phyloP scores from a whole-genome alignment of 768 basidiomycete species.

The Exidia glandulosa region DNA sequence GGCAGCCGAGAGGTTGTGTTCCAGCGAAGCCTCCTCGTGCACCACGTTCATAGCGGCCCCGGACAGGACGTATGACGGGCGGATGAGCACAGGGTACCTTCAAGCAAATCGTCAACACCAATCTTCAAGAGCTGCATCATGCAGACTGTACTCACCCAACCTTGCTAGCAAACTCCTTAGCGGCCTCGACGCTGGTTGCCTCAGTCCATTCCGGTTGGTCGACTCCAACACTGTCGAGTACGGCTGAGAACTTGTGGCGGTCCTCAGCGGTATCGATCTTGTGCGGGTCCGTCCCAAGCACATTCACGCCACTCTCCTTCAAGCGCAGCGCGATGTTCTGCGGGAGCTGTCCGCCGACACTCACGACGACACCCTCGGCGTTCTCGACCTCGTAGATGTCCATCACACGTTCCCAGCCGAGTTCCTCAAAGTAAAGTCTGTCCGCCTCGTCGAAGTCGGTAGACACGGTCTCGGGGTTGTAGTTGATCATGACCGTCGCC shows the following conservation, averaged over 20 bases:
- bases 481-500: slow-evolving; percentile 98
- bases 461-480: slow-evolving; percentile 98
- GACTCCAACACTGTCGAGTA: slow-evolving; percentile 88
- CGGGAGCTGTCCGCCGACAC: slow-evolving; percentile 94
- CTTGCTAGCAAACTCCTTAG: slow-evolving; percentile 80
- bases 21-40: slow-evolving; percentile 77
- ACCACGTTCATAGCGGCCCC: slow-evolving; percentile 99
- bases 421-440: slow-evolving; percentile 94
- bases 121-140: background rate
- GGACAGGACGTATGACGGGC: slow-evolving; percentile 96
- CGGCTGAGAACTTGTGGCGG: slow-evolving; percentile 96
- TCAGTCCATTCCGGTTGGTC: slow-evolving; percentile 97
- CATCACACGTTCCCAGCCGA: slow-evolving; percentile 97
- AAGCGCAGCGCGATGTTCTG: slow-evolving; percentile 97
- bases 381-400: slow-evolving; percentile 97
- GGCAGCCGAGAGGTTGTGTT: slow-evolving; percentile 93
- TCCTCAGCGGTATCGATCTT: slow-evolving; percentile 97
- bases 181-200: slow-evolving; percentile 76
- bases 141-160: slow-evolving; percentile 50
- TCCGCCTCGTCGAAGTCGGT: slow-evolving; percentile 99
- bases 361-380: slow-evolving; percentile 89
- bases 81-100: slow-evolving; percentile 94
- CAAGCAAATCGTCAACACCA: slow-evolving; percentile 4
- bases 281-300: slow-evolving; percentile 90
- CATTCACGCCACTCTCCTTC: slow-evolving; percentile 81